Percentiles rank a stretch among this genome's conserved stretches.
phyloP scores from a whole-genome alignment of 208 protist species.

The Trypanosoma mega region DNA sequence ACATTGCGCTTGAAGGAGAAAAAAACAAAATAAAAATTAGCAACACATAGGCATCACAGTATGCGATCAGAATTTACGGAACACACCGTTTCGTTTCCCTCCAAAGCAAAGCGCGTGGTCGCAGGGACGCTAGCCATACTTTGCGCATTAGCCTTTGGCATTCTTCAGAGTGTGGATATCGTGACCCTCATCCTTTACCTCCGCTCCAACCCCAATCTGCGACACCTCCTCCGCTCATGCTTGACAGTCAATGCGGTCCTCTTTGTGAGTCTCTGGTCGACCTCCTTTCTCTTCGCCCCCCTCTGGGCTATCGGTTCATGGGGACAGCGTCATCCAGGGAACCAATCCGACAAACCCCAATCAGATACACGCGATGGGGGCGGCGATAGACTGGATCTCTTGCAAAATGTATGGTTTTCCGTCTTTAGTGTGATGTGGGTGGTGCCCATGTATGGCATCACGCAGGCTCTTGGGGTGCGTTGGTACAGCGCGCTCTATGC shows the following conservation, averaged over 20 bases:
- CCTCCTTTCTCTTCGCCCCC: slow-evolving; percentile 20
- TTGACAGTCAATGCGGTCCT: slow-evolving; percentile 23
- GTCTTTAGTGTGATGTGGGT: slow-evolving; percentile 35
- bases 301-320: slow-evolving; percentile 5
- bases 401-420: slow-evolving; percentile 21
- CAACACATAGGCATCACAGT: no score
- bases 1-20: background rate
- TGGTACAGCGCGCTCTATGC: slow-evolving; percentile 31
- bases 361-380: background rate
- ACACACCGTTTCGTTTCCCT: no score
- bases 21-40: no score
- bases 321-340: no score
- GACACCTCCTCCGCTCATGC: slow-evolving; percentile 14
- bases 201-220: slow-evolving; percentile 9
- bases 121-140: slow-evolving; percentile 10
- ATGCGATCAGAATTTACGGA: no score
- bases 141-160: slow-evolving; percentile 15
- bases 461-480: slow-evolving; percentile 25
- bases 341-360: no score
- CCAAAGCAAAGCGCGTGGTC: background rate
- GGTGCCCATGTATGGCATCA: slow-evolving; percentile 28
- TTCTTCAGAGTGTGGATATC: slow-evolving; percentile 25
- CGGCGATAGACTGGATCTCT: background rate
- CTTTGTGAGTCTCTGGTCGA: slow-evolving; percentile 25
- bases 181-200: slow-evolving; percentile 23